Evolutionary conservation across 1,284 basidiomycete species (phyloP).

Genomic region (Pisolithus thermaeus): DNA sequence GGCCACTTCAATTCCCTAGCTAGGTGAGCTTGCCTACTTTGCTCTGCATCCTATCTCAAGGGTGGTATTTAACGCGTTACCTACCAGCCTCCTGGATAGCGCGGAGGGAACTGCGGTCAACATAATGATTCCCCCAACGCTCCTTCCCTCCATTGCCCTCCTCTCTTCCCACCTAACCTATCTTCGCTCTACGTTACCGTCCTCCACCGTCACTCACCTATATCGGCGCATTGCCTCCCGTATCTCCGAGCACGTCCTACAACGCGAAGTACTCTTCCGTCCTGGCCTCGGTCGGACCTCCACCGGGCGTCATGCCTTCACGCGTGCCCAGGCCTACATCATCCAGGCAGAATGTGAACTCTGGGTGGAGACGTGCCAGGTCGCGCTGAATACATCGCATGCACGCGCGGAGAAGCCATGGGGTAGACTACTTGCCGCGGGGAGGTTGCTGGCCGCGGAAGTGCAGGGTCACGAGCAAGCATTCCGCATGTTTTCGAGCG

Average conservation of each 20-base stretch:
- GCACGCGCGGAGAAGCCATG: slow-evolving; percentile 63
- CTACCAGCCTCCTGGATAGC: slow-evolving; percentile 16
- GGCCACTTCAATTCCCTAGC: slow-evolving; percentile 53
- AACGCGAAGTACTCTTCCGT: slow-evolving; percentile 76
- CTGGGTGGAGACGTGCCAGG: slow-evolving; percentile 71
- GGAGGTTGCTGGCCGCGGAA: slow-evolving; percentile 56
- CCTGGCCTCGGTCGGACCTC: slow-evolving; percentile 44
- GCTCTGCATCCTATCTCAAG: neutral
- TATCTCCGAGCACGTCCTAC: slow-evolving; percentile 69
- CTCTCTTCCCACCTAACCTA: slow-evolving; percentile 68
- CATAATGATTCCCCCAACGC: slow-evolving; percentile 54
- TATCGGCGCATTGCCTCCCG: slow-evolving; percentile 68
- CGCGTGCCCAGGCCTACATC: slow-evolving; percentile 42
- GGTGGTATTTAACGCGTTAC: too few relatives aligned
- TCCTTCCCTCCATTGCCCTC: slow-evolving; percentile 67
- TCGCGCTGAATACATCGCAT: slow-evolving; percentile 41
- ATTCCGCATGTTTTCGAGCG: slow-evolving; percentile 14
- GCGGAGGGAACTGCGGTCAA: slow-evolving; percentile 32
- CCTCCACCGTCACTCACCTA: slow-evolving; percentile 45
- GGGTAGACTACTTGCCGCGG: slow-evolving; percentile 63
- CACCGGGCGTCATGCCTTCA: slow-evolving; percentile 16
- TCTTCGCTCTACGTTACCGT: slow-evolving; percentile 56
- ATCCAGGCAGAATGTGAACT: slow-evolving; percentile 67
- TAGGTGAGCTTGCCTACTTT: slow-evolving; percentile 26
- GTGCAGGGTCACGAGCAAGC: slow-evolving; percentile 8